A percentile compares a stretch with the other conserved stretches of the same genome.
Conservation (phyloP, 2,329 filamentous ascomycete species). For the Claviceps cyperi region DNA sequence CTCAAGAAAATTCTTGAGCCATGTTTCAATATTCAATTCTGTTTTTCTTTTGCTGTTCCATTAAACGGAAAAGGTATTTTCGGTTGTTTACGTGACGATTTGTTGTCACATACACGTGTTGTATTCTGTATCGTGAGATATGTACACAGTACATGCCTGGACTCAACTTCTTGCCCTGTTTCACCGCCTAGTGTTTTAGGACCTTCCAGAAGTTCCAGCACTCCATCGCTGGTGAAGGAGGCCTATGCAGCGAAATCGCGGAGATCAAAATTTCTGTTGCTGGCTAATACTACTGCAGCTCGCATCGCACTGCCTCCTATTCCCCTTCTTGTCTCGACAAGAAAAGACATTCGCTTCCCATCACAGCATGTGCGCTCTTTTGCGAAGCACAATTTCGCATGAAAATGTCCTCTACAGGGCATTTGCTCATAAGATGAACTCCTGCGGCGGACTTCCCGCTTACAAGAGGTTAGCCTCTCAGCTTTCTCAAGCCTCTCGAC, state of each 20-base stretch:
- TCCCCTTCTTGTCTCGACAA: slow-evolving; percentile 13
- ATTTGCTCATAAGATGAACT: slow-evolving; percentile 21
- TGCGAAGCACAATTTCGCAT: slow-evolving; percentile 27
- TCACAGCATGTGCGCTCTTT: slow-evolving; percentile 31
- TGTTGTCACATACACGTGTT: too few species aligned
- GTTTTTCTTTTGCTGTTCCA: too few species aligned
- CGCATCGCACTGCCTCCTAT: not conserved
- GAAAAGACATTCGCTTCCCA: slow-evolving; percentile 12
- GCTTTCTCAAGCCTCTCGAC: slow-evolving; percentile 16
- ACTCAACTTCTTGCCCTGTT: too few species aligned
- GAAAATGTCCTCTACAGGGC: slow-evolving; percentile 27
- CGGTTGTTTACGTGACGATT: too few species aligned
- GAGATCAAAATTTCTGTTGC: slow-evolving; percentile 26
- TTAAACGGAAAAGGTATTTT: too few species aligned
- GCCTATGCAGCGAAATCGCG: slow-evolving; percentile 22
- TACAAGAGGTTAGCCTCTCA: slow-evolving; percentile 32
- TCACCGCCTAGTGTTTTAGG: too few species aligned
- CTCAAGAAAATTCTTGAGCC: too few species aligned
- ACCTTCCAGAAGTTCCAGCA: too few species aligned
- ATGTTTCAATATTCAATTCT: too few species aligned
- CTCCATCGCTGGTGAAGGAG: slow-evolving; percentile 1
- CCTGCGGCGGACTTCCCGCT: slow-evolving; percentile 31
- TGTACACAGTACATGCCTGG: too few species aligned
- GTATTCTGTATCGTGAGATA: too few species aligned
- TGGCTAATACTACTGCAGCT: slow-evolving; percentile 11